phyloP scores from a whole-genome alignment of 805 yeast genomes.

The Pichia scutulata region DNA sequence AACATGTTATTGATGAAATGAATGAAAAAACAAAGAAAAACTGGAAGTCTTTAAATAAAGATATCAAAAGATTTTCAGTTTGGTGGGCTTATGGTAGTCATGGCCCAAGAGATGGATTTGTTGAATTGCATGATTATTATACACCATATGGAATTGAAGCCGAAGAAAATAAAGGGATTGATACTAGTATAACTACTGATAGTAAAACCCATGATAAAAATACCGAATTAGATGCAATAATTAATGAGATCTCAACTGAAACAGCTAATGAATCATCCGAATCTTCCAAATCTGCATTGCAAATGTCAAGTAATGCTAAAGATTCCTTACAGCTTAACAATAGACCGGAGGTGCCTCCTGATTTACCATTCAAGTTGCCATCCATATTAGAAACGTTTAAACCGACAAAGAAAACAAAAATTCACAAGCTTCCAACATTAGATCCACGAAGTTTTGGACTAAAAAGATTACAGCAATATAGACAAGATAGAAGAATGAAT shows the following conservation, averaged over 20 bases:
- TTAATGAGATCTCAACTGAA: conserved; percentile 6
- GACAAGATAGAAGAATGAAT: conserved; percentile 47
- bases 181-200: background rate
- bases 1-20: conserved; percentile 44
- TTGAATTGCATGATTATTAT: conserved; percentile 34
- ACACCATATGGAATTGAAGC: conserved; percentile 7
- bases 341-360: conserved; percentile 37
- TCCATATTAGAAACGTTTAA: conserved; percentile 21
- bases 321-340: conserved; percentile 11
- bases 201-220: background rate
- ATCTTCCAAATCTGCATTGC: conserved; percentile 9
- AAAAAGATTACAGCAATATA: conserved; percentile 35
- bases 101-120: conserved; percentile 58
- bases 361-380: conserved; percentile 49
- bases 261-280: conserved; percentile 4
- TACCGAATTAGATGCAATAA: conserved; percentile 10
- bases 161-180: background rate
- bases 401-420: conserved; percentile 26
- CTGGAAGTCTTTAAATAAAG: conserved; percentile 46
- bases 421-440: conserved; percentile 29
- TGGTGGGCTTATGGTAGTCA: conserved; percentile 62
- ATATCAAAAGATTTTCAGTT: conserved; percentile 50
- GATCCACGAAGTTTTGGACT: conserved; percentile 33
- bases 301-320: conserved; percentile 5
- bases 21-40: conserved; percentile 37